A percentile compares a stretch with the other conserved stretches of the same genome.
These are phyloP conservation scores for Gremmenia infestans DNA, from an alignment of 2,329 filamentous ascomycete species.

Conservation along the genomic window DNA sequence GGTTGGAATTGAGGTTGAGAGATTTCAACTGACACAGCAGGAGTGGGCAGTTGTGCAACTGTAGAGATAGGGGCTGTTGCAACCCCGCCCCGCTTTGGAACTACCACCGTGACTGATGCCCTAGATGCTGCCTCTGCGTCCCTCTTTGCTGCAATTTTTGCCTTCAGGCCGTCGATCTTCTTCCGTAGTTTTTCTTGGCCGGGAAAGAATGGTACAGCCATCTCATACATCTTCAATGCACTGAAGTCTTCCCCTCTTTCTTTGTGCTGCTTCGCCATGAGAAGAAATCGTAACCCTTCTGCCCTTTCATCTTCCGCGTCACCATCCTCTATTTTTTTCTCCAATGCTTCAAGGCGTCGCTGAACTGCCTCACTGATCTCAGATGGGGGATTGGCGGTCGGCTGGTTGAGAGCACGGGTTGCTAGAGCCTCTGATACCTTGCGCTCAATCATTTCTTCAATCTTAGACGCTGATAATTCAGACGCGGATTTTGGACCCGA, in stretches of 20 bases:
- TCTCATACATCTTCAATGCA: conserved; percentile 80
- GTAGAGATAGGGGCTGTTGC: conserved; percentile 20
- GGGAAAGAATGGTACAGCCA: conserved; percentile 80
- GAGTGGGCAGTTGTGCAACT: conserved; percentile 17
- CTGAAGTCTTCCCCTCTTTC: conserved; percentile 73
- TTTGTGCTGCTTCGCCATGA: conserved; percentile 91
- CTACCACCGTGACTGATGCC: not conserved
- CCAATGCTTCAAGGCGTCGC: conserved; percentile 74
- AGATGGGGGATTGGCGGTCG: conserved; percentile 37
- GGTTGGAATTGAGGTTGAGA: not conserved
- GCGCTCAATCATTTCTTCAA: conserved; percentile 87
- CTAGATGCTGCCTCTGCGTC: conserved; percentile 21
- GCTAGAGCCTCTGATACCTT: conserved; percentile 88
- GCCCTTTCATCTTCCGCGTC: conserved; percentile 66
- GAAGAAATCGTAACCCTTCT: conserved; percentile 76
- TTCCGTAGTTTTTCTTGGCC: conserved; percentile 71
- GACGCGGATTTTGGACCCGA: conserved; percentile 24
- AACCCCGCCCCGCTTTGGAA: conserved; percentile 15
- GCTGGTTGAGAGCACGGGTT: conserved; percentile 59
- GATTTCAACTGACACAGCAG: conserved; percentile 21
- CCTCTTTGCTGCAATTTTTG: conserved; percentile 42
- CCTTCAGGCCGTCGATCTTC: conserved; percentile 61
- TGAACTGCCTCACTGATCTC: conserved; percentile 74
- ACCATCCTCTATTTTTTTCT: conserved; percentile 71
- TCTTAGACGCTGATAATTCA: conserved; percentile 63